Evolutionary conservation across 73 alveolate species (phyloP), one percentile per base, ranked within the genome.

Genomic region (Uronychia setigera): DNA sequence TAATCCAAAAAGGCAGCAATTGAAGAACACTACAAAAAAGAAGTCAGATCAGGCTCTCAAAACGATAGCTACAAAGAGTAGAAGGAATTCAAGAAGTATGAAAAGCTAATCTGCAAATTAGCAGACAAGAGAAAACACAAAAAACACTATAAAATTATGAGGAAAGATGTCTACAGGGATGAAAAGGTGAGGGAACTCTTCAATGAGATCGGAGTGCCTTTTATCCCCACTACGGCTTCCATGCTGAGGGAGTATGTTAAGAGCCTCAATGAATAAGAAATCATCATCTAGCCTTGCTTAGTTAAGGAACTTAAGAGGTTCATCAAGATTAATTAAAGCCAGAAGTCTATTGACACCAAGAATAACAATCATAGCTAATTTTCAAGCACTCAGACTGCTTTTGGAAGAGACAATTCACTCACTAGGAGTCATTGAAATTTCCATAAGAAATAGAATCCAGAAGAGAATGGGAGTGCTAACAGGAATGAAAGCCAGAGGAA

Each of bases 201-300:
- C 58, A 29, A 5, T 5, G 19, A 76, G 27, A 76, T 76, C 1
- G 81, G 32, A 31, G 28, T 28, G 27, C 81, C 81, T 5, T 5
- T 76, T 1, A 76, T 76, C 32, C 81, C 81, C 31, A 13, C 81
- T 13, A 76, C 81, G 19, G 5, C 81, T 9, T 31, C 1, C 59
- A 25, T 76, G 26, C 46, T 76, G 19, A 76, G 81, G 27, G 81
- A 76, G 27, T 76, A 28, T 30, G 59, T 76, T 5, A 76, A 76
- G 59, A 9, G 19, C 29, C 31, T 28, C 5, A 31, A 32, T 5
- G n/a, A 26, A 5, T 35, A 25, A 26, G n/a, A 29, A 26, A 32
- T 76, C 1, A 5, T 76, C 9, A 76, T 76, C 27, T 5, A 76
- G 28, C 81, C 81, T 28, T 46, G 19, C n/a, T 28, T 76, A 26